phyloP scores from a whole-genome alignment of 73 alveolate species.

The Paramecium primaurelia region DNA sequence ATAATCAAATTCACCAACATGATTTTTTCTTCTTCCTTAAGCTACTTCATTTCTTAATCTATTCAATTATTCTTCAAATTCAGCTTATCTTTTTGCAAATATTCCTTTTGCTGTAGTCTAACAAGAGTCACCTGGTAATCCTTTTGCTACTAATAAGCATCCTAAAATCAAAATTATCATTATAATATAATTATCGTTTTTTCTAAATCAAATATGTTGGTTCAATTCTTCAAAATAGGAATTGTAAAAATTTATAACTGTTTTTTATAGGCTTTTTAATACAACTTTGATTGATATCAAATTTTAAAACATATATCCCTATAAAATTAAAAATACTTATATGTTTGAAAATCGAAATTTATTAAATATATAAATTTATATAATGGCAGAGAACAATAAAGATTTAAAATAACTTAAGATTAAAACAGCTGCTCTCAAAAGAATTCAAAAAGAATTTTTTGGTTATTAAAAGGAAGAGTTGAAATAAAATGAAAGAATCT shows the following conservation, averaged over 20 bases:
- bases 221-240: neutral
- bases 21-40: conserved; percentile 29
- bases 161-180: conserved; percentile 12
- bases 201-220: neutral
- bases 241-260: neutral
- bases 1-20: neutral
- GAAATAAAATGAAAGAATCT: conserved; percentile 29
- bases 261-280: neutral
- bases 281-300: neutral
- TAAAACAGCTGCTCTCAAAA: conserved; percentile 26
- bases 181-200: neutral
- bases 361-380: neutral
- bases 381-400: conserved; percentile 43
- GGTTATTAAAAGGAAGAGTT: conserved; percentile 31
- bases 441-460: conserved; percentile 38
- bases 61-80: conserved; percentile 19
- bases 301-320: neutral
- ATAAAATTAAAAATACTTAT: neutral
- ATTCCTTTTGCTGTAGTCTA: conserved; percentile 36
- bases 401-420: conserved; percentile 18
- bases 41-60: conserved; percentile 48
- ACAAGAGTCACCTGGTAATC: conserved; percentile 23
- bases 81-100: neutral
- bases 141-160: neutral
- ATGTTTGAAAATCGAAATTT: neutral